Evolutionary conservation across 2,329 filamentous ascomycete species (phyloP).

Genomic region (Apiospora hydei): DNA sequence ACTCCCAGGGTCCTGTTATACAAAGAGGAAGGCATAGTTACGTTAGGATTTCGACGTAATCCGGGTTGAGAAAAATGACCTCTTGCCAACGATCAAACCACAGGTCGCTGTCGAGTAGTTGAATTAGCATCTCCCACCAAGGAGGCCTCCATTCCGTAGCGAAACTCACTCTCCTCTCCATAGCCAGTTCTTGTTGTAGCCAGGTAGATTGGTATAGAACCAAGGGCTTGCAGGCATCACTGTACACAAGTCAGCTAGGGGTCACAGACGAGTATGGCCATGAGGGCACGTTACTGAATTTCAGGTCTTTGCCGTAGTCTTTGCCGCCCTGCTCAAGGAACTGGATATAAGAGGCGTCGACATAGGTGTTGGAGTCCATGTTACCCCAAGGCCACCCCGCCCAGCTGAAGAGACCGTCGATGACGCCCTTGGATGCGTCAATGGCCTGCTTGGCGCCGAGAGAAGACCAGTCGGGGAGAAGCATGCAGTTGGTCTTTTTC

Average conservation of each 20-base stretch:
- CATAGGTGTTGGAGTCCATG: slow-evolving; percentile 21
- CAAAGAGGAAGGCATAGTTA: too few relatives aligned
- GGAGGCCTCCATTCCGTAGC: too few relatives aligned
- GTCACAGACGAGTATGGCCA: too few relatives aligned
- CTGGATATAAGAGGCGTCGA: slow-evolving; percentile 23
- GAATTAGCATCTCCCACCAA: too few relatives aligned
- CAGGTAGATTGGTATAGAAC: too few relatives aligned
- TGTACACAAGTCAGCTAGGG: too few relatives aligned
- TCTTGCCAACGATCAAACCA: slow-evolving; percentile 66
- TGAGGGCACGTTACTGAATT: slow-evolving; percentile 42
- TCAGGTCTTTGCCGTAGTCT: slow-evolving; percentile 61
- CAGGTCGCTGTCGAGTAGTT: slow-evolving; percentile 54
- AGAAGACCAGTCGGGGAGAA: slow-evolving; percentile 57
- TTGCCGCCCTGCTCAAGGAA: slow-evolving; percentile 21
- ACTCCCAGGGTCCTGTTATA: too few relatives aligned
- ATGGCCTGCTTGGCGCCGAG: slow-evolving; percentile 42
- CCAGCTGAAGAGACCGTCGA: slow-evolving; percentile 41
- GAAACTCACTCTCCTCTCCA: too few relatives aligned
- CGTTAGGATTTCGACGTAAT: slow-evolving; percentile 49
- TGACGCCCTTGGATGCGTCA: slow-evolving; percentile 33
- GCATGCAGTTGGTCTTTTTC: slow-evolving; percentile 45
- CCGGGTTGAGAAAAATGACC: slow-evolving; percentile 55
- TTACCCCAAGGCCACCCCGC: too few relatives aligned
- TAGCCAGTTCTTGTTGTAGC: too few relatives aligned
- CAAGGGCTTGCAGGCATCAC: too few relatives aligned